phyloP scores from a whole-genome alignment of 495 filamentous ascomycete species.

The Friedmanniomyces simplex region DNA sequence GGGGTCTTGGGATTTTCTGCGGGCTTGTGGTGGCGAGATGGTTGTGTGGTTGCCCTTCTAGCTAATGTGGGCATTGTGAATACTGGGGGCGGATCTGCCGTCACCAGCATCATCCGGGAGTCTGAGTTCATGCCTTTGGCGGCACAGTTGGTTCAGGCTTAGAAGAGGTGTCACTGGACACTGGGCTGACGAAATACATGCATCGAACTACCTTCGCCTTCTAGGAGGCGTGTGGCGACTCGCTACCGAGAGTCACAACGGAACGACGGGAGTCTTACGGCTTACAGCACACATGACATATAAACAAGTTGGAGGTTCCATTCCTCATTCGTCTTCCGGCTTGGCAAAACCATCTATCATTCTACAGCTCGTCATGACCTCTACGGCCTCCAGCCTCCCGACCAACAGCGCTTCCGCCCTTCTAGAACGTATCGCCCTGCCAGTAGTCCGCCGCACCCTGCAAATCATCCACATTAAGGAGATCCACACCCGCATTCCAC shows the following conservation, averaged over 20 bases:
- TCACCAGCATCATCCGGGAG: neutral
- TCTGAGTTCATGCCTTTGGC: neutral
- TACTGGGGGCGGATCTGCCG: neutral
- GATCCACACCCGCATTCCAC: conserved; percentile 28
- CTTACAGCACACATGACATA: too few relatives aligned
- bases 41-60: neutral
- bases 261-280: too few relatives aligned
- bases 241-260: too few relatives aligned
- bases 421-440: conserved; percentile 17
- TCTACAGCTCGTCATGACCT: too few relatives aligned
- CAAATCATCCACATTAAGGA: conserved; percentile 36
- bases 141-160: neutral
- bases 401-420: neutral
- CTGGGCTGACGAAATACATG: too few relatives aligned
- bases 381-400: too few relatives aligned
- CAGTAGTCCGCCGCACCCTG: conserved; percentile 32
- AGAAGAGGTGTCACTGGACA: too few relatives aligned
- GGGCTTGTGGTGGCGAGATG: neutral
- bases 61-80: neutral
- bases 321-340: too few relatives aligned
- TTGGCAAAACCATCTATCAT: too few relatives aligned
- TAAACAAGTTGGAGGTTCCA: too few relatives aligned
- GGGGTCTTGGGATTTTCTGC: neutral
- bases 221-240: too few relatives aligned
- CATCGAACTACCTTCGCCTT: too few relatives aligned